Base-by-base conservation (phyloP, 495 filamentous ascomycete genomes). In the Penicilliopsis zonata region DNA sequence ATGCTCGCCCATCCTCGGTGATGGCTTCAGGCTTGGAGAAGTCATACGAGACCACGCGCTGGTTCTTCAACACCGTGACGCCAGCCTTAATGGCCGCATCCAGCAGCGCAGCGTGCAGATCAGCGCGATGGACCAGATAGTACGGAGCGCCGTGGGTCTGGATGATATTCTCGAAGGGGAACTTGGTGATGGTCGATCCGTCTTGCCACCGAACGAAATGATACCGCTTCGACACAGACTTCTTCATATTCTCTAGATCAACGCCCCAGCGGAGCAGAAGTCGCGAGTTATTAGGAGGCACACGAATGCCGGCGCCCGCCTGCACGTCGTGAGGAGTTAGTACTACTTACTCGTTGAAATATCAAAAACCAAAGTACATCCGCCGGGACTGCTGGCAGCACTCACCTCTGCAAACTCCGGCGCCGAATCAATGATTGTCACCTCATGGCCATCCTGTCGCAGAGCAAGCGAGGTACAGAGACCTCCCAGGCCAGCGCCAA, bases 281-380 rank as follows among this genome's bases (percentile, higher is more conserved):
- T 0, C 55, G 56, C 5, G 54, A 46, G 8, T 56, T 51, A 32
- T 74, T 74, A 6, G 69, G 64, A 13, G 66, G 57, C 27, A 72
- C 56, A 29, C 71, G 65, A 37, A 73, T 71, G 14, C 70, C 70
- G 6, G 69, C 70, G 3, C 70, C 70, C 19, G 61, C 49, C 57
- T 61, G n/a, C n/a, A n/a, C n/a, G n/a, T n/a, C 5, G n/a, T n/a
- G n/a, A n/a, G n/a, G n/a, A n/a, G n/a, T n/a, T n/a, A n/a, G n/a
- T n/a, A n/a, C n/a, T n/a, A n/a, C n/a, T n/a, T n/a, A n/a, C n/a
- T n/a, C n/a, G n/a, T n/a, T n/a, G n/a, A n/a, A n/a, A n/a, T n/a
- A n/a, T n/a, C n/a, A n/a, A n/a, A n/a, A n/a, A n/a, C n/a, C n/a
- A n/a, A n/a, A n/a, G n/a, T n/a, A n/a, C n/a, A n/a, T n/a, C n/a